Evolutionary conservation across 2,329 filamentous ascomycete genomes (phyloP), one percentile per base, ranked within the genome.

Genomic region (Pestalotiopsis sp.): DNA sequence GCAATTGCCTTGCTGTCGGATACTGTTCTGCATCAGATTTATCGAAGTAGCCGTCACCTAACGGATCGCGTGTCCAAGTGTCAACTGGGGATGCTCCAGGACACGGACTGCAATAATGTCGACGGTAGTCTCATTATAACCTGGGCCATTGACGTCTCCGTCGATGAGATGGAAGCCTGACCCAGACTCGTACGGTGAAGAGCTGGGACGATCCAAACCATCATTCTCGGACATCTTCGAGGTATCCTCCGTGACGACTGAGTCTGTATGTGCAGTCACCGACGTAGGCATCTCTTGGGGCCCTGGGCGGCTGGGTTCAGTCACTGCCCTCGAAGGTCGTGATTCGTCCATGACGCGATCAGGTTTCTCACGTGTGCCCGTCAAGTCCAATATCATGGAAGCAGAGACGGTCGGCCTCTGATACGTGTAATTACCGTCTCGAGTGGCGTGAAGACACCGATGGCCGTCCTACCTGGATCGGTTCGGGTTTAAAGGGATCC

Each of bases 51-150:
- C 81, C 81, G 2, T 84, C 81, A 52, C 81, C 80, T 0, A 87
- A 80, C 1, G 82, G 84, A 64, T 86, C 84, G 14, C 84, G 80
- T 39, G 80, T 84, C 86, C 86, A 88, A 25, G 85, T 87, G 27
- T 84, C 80, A n/a, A 87, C 75, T 1, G 85, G 80, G 52, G 87
- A 82, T 0, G 83, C 86, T 0, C 86, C 86, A 0, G 86, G 83
- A 70, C 86, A 88, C 0, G 87, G 85, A 88, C 82, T 5, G 85
- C 82, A 52, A 88, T 80, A 58, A 88, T 79, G 67, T 88, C 86
- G 61, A 87, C 85, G 3, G 79, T 82, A 0, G 86, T 88, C 72
- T 87, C 82, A 68, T 88, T 87, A 71, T 87, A 83, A 2, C 81
- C 80, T 2, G 74, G 70, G 5, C 82, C 82, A 12, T 76, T 75